Evolutionary conservation across 2,329 filamentous ascomycete genomes (phyloP), one percentile per base, ranked within the genome.

Genomic region (Coniochaeta ligniaria): DNA sequence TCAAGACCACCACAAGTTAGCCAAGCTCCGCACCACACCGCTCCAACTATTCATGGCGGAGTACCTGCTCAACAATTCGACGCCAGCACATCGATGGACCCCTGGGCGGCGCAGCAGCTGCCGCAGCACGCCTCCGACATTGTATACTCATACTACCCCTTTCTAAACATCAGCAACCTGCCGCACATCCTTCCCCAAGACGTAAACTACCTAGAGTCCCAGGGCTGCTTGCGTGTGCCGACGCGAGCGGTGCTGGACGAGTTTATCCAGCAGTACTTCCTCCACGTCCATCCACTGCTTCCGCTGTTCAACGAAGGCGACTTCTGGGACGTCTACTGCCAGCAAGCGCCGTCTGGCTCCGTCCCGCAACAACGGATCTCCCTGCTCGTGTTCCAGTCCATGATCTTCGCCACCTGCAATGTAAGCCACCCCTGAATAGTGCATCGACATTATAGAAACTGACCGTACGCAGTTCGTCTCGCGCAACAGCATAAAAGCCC

Each of bases 211-310:
- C 70, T 82, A 38, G 74, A 76, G 57, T 70, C 74, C 1, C 78
- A 81, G 62, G 76, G 76, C 5, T 80, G 78, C 63, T 70, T 82
- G 1, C 73, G 74, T 20, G 68, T 82, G 7, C 80, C 79, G 0
- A 75, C 72, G 0, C 70, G 72, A 24, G 61, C 69, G 0, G 69
- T 78, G 1, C 68, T 81, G 0, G 75, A 80, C 58, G 77, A 80
- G 57, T 80, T 83, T 61, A 71, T 82, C 5, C 73, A 76, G 64
- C 75, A 79, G 57, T 80, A 78, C 63, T 80, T 79, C 60, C 66
- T 79, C 14, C 76, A 79, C 59, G 75, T 79, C n/a, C 78, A 80
- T 60, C 76, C 77, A 1, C 64, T 78, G 33, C 67, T 79, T 33
- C 77, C 77, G 0, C 66, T 80, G 24, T 63, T 79, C 31, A 73